phyloP scores from a whole-genome alignment of 2,329 filamentous ascomycete species.

The Alternaria tenuissima region DNA sequence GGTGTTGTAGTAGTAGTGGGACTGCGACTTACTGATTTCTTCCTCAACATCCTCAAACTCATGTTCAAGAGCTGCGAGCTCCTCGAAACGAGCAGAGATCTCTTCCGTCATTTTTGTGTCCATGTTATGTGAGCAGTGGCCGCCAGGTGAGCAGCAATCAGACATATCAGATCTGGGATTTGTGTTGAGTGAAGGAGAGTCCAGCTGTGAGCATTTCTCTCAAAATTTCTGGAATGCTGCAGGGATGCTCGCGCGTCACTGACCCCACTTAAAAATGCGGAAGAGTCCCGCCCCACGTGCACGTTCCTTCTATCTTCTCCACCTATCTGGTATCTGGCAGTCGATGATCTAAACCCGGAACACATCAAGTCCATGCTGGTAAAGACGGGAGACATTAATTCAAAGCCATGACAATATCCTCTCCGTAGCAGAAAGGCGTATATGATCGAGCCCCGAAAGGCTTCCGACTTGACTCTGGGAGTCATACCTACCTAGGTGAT shows the following conservation, averaged over 20 bases:
- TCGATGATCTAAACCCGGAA: neutral
- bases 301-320: neutral
- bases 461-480: neutral
- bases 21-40: constrained; percentile 71
- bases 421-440: neutral
- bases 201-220: constrained; percentile 14
- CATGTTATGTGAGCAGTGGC: constrained; percentile 28
- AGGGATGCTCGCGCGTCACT: constrained; percentile 15
- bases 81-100: constrained; percentile 65
- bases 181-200: constrained; percentile 5
- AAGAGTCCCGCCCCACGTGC: constrained; percentile 16
- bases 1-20: neutral
- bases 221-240: constrained; percentile 26
- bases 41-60: constrained; percentile 85
- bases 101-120: constrained; percentile 33
- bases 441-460: neutral
- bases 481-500: neutral
- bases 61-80: constrained; percentile 80
- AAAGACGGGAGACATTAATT: neutral
- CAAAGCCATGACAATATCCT: neutral
- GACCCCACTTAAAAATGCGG: constrained; percentile 20
- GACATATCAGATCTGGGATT: constrained; percentile 1
- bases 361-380: neutral
- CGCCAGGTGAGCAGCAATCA: neutral
- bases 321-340: neutral